These are phyloP conservation scores for Pterulicium gracile DNA, from an alignment of 1,284 basidiomycete species.

Conservation along the genomic window DNA sequence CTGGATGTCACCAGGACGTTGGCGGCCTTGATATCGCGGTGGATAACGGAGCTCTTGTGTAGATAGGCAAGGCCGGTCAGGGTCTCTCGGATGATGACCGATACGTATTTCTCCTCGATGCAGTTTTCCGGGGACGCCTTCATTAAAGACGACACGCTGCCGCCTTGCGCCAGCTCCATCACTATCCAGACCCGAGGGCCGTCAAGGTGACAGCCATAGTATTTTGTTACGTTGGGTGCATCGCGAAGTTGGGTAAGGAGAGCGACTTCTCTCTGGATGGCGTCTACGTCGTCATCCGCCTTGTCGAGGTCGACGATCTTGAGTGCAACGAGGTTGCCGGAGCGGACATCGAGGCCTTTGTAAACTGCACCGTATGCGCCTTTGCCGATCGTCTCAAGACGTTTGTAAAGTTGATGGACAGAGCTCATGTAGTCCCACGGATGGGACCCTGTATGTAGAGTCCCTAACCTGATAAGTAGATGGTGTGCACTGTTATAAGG, in stretches of 20 bases:
- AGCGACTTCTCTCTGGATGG: conserved; percentile 94
- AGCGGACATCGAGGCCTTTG: conserved; percentile 78
- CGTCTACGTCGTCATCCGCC: conserved; percentile 91
- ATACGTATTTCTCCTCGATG: conserved; percentile 85
- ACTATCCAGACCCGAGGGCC: conserved; percentile 97
- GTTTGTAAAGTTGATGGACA: conserved; percentile 51
- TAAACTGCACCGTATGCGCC: conserved; percentile 96
- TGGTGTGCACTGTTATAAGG: too few species aligned
- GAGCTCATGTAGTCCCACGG: conserved; percentile 14
- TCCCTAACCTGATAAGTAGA: too few species aligned
- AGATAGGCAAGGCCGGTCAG: conserved; percentile 80
- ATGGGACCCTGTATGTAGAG: too few species aligned
- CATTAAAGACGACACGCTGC: conserved; percentile 87
- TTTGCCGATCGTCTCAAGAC: conserved; percentile 80
- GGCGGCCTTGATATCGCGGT: conserved; percentile 94
- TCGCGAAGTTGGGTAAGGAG: conserved; percentile 85
- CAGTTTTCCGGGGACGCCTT: conserved; percentile 73
- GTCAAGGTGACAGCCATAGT: conserved; percentile 93
- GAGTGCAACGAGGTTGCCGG: conserved; percentile 84
- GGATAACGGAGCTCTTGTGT: conserved; percentile 91
- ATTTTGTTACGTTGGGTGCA: conserved; percentile 87
- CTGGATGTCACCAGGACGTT: conserved; percentile 85
- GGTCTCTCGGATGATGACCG: conserved; percentile 84
- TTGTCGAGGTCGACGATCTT: conserved; percentile 99
- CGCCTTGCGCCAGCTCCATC: conserved; percentile 97